Percentiles rank a stretch among this genome's conserved stretches.
These are phyloP conservation scores for Tylopilus balloui DNA, from an alignment of 768 basidiomycete species.

Conservation along the genomic window DNA sequence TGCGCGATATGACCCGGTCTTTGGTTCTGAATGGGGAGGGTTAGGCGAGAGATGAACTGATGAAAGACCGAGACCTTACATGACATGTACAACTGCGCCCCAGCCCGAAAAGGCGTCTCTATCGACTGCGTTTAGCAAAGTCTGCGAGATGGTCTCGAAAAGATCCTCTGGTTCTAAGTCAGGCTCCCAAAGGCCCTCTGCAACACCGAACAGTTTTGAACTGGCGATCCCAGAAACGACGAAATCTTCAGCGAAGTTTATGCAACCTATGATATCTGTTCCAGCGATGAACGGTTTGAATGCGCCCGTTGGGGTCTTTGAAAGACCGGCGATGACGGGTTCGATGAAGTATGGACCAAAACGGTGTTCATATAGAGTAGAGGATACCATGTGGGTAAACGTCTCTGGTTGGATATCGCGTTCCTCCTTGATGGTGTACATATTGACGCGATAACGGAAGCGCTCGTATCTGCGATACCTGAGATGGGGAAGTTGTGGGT, in stretches of 20 bases:
- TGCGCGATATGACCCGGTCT: conserved; percentile 76
- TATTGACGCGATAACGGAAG: conserved; percentile 92
- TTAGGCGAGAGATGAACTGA: conserved; percentile 7
- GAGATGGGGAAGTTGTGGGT: background rate
- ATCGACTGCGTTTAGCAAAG: conserved; percentile 90
- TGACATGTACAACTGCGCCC: conserved; percentile 93
- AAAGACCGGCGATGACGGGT: conserved; percentile 92
- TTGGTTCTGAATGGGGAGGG: conserved; percentile 48
- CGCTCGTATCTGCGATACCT: conserved; percentile 64
- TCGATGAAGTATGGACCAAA: conserved; percentile 97
- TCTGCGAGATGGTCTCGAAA: conserved; percentile 98
- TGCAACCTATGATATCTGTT: conserved; percentile 89
- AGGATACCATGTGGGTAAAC: conserved; percentile 92
- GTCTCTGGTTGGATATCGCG: conserved; percentile 94
- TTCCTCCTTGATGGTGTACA: conserved; percentile 99
- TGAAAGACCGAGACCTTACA: conserved; percentile 52
- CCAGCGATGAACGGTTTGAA: conserved; percentile 92
- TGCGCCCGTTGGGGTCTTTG: conserved; percentile 63
- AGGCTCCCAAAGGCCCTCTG: conserved; percentile 98
- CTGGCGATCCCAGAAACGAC: conserved; percentile 93
- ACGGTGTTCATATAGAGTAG: conserved; percentile 91
- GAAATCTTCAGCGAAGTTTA: conserved; percentile 95
- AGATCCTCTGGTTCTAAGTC: conserved; percentile 94
- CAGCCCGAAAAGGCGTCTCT: conserved; percentile 96
- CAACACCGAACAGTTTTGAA: conserved; percentile 91